Evolutionary conservation across 1,284 basidiomycete species (phyloP).

Genomic region (Cryptococcus jaspeensis): DNA sequence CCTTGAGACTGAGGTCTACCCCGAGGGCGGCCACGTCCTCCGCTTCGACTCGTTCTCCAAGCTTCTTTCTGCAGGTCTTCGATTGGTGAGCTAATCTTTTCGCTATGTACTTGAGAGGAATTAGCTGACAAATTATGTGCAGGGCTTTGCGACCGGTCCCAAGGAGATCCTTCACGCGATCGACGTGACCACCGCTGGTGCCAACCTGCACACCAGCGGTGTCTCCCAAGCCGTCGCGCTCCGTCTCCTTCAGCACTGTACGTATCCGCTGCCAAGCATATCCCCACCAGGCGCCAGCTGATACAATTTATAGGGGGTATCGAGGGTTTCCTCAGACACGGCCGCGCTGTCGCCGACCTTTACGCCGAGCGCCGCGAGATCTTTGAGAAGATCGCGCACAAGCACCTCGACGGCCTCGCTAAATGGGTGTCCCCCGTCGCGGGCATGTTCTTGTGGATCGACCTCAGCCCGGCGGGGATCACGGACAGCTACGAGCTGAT

Average conservation of each 20-base stretch:
- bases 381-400: constrained; percentile 74
- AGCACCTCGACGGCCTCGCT: constrained; percentile 71
- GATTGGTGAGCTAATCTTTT: constrained; percentile 32
- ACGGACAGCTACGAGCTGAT: constrained; percentile 75
- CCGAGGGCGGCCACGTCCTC: constrained; percentile 67
- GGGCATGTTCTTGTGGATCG: constrained; percentile 87
- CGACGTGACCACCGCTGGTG: constrained; percentile 57
- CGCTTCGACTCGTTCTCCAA: constrained; percentile 89
- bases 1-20: constrained; percentile 60
- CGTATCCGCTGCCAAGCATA: constrained; percentile 5
- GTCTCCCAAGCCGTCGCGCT: constrained; percentile 74
- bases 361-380: constrained; percentile 73
- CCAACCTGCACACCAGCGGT: constrained; percentile 76
- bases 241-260: constrained; percentile 68
- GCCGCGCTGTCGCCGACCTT: constrained; percentile 68
- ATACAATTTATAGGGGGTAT: constrained; percentile 56
- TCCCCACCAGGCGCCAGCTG: neutral
- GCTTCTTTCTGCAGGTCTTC: constrained; percentile 70
- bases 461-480: constrained; percentile 45
- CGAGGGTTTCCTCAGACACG: constrained; percentile 74
- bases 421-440: constrained; percentile 83
- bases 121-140: neutral
- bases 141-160: constrained; percentile 79
- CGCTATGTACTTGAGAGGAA: neutral
- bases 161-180: constrained; percentile 69